These are phyloP conservation scores for Kodamaea kaohsiungensis DNA, from an alignment of 805 yeast species.

Conservation along the genomic window DNA sequence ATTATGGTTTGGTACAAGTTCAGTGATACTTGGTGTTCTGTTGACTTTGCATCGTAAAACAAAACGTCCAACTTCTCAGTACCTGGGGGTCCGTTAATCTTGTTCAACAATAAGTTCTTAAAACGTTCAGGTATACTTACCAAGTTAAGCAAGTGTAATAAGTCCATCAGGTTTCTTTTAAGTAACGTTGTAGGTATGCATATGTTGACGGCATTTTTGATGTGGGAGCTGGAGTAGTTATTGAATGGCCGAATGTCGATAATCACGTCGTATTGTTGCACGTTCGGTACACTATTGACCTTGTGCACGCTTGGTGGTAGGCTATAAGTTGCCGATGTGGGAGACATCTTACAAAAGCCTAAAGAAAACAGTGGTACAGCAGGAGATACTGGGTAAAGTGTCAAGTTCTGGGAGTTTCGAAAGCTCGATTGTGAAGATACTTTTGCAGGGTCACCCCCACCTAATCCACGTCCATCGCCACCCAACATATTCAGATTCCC, in stretches of 20 bases:
- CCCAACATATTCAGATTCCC: neutral
- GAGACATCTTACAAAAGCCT: constrained; percentile 6
- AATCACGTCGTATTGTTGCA: constrained; percentile 18
- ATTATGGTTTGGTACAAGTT: constrained; percentile 35
- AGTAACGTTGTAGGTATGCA: constrained; percentile 48
- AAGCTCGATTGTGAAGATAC: neutral
- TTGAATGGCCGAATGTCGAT: constrained; percentile 45
- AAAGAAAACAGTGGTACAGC: constrained; percentile 3
- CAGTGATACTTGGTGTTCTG: constrained; percentile 19
- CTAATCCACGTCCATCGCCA: neutral
- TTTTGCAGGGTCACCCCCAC: neutral
- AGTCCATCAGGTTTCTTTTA: constrained; percentile 36
- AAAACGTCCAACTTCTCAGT: constrained; percentile 22
- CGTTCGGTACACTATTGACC: constrained; percentile 9
- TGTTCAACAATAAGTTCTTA: constrained; percentile 20
- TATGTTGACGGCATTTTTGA: constrained; percentile 35
- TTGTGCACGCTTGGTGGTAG: constrained; percentile 9
- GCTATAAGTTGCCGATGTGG: constrained; percentile 2
- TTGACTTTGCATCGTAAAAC: constrained; percentile 36
- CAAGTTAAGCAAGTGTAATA: constrained; percentile 34
- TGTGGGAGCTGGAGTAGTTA: constrained; percentile 29
- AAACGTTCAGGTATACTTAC: constrained; percentile 24
- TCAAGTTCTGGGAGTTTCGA: constrained; percentile 10
- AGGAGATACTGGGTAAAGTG: constrained; percentile 10
- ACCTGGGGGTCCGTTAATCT: constrained; percentile 5